These are phyloP conservation scores for Pichia thaimueangensis DNA, from an alignment of 805 yeast species.

Conservation along the genomic window DNA sequence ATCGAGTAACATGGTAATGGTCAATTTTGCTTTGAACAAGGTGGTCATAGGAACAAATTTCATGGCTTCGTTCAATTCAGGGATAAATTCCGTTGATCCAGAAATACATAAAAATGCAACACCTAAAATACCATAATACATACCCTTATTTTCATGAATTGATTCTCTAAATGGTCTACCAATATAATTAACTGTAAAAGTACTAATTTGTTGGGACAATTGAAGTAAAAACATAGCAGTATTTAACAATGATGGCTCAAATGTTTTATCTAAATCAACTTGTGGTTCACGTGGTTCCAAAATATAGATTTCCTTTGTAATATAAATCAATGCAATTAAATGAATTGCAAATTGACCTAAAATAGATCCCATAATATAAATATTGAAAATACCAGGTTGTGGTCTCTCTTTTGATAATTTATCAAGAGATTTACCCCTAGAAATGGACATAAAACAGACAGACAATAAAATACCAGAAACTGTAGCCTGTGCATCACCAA, in stretches of 20 bases:
- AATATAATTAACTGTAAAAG: constrained; percentile 96
- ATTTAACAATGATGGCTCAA: constrained; percentile 83
- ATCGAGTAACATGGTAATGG: constrained; percentile 67
- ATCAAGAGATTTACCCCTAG: constrained; percentile 87
- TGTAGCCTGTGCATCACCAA: constrained; percentile 98
- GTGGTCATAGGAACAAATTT: constrained; percentile 81
- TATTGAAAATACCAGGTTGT: constrained; percentile 93
- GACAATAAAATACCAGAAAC: constrained; percentile 88
- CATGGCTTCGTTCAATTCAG: constrained; percentile 89
- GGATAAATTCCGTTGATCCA: constrained; percentile 91
- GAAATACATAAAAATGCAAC: constrained; percentile 83
- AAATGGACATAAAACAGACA: constrained; percentile 91
- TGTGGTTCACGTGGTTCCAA: constrained; percentile 91
- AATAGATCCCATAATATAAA: constrained; percentile 95
- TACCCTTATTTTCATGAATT: constrained; percentile 84
- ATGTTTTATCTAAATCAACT: constrained; percentile 82
- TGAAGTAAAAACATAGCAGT: constrained; percentile 94
- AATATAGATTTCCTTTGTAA: constrained; percentile 75
- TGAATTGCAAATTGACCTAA: constrained; percentile 95
- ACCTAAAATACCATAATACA: constrained; percentile 92
- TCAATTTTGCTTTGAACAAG: constrained; percentile 70
- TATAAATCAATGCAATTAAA: constrained; percentile 71
- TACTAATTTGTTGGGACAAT: constrained; percentile 93
- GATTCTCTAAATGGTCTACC: constrained; percentile 95
- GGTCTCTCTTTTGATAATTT: constrained; percentile 91